Conservation (phyloP, 495 filamentous ascomycete species). For the Penicillium taxi region DNA sequence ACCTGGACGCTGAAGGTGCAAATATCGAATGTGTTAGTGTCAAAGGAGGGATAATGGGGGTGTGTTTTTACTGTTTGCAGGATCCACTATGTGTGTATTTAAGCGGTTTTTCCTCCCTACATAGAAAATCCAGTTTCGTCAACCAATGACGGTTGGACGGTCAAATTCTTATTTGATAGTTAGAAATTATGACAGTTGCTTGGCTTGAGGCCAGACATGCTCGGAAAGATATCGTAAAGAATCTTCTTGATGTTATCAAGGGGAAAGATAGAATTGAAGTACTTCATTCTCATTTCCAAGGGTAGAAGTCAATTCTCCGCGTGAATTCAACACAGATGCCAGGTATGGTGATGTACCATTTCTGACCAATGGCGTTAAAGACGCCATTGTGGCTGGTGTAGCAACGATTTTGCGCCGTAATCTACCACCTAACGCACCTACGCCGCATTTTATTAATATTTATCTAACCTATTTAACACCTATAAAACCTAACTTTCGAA, state of each 20-base stretch:
- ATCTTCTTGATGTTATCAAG: background rate
- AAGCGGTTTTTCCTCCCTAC: no score
- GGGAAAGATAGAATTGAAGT: background rate
- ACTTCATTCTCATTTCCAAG: background rate
- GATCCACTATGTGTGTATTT: no score
- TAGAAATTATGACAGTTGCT: background rate
- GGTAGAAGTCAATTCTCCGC: background rate
- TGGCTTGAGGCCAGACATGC: conserved; percentile 1
- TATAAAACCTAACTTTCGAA: no score
- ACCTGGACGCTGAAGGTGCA: conserved; percentile 4
- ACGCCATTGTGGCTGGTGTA: background rate
- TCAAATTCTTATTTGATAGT: no score
- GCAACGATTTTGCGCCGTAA: no score
- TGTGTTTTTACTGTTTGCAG: no score
- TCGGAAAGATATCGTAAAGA: conserved; percentile 3
- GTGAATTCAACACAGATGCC: background rate
- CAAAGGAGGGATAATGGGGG: no score
- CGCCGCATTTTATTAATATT: no score
- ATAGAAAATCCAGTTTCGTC: no score
- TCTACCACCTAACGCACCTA: background rate
- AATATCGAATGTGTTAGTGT: conserved; percentile 3
- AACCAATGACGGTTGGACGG: no score
- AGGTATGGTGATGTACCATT: no score
- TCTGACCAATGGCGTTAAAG: background rate
- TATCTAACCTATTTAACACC: no score